These are phyloP conservation scores for Fusarium anthophilum DNA, from an alignment of 2,329 filamentous ascomycete species.

Conservation along the genomic window DNA sequence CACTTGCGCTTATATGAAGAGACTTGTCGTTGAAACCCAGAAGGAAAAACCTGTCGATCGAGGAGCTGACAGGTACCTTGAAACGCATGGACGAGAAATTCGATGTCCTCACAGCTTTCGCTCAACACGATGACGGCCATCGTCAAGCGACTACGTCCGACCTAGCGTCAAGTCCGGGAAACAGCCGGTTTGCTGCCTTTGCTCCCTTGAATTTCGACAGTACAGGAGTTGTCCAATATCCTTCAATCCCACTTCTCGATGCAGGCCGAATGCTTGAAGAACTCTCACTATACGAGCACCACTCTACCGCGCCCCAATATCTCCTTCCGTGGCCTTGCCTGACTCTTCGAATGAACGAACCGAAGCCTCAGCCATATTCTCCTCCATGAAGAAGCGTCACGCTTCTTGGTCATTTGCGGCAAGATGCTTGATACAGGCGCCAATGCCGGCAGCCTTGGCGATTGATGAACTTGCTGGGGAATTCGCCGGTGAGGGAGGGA, in stretches of 20 bases:
- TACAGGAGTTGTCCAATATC: not conserved
- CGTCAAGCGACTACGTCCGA: not conserved
- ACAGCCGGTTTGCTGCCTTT: not conserved
- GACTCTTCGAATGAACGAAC: not conserved
- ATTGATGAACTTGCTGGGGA: constrained; percentile 43
- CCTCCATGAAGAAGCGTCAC: constrained; percentile 22
- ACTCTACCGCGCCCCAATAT: constrained; percentile 2
- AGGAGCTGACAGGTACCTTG: constrained; percentile 4
- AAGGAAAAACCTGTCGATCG: constrained; percentile 11
- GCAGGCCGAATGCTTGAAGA: not conserved
- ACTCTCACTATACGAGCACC: constrained; percentile 11
- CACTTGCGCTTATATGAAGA: too few relatives aligned
- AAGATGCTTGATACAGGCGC: constrained; percentile 54
- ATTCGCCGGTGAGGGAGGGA: constrained; percentile 50
- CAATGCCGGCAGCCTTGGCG: constrained; percentile 50
- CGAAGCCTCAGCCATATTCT: constrained; percentile 20
- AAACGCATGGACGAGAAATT: constrained; percentile 27
- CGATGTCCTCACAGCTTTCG: not conserved
- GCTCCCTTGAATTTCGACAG: not conserved
- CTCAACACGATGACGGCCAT: not conserved
- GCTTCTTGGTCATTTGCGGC: constrained; percentile 49
- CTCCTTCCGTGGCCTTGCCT: too few relatives aligned
- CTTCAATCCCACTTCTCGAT: not conserved
- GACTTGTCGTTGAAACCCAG: not conserved
- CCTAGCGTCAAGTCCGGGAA: not conserved